Evolutionary conservation across 202 grass and related monocot species (phyloP), one percentile per base, ranked within the genome.

Genomic region (Setaria italica): DNA sequence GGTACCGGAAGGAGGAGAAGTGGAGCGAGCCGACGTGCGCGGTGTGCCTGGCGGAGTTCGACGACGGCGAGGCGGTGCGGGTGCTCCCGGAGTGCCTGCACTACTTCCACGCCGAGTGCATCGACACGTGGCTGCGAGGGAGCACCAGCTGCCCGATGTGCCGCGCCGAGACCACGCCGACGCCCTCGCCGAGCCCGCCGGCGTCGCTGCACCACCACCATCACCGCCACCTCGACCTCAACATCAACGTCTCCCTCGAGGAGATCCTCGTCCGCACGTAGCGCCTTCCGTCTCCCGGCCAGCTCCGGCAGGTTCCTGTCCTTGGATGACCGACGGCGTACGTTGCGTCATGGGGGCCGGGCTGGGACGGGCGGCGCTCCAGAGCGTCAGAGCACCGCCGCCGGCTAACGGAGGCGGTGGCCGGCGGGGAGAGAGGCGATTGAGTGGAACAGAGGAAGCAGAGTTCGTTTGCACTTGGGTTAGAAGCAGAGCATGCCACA

Each of bases 71-170:
- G 78, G 2, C 70, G 6, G 87, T 91, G 15, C 74, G 79, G 1
- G 82, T 91, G 78, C 82, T 89, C 1, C 92, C 92, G 0, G 87
- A 85, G 58, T 97, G 94, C 84, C 60, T 87, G 53, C 92, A 97
- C 79, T 87, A 80, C 81, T 97, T 84, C 85, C 94, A 97, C 81
- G 86, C 46, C 21, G 62, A 67, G 3, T 94, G 94, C 87, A 90
- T 97, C 79, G 88, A 88, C 47, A 87, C 85, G 6, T 97, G 90
- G 92, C 89, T 97, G 32, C 58, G 71, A 1, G 67, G 47, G 70
- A 86, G 76, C 45, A 84, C 84, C 35, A 90, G 88, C 82, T 97
- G 90, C 84, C 94, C 92, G 12, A 60, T 91, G 62, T 94, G 90
- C 81, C 85, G 87, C 9, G 58, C 87, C 9, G 88, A 90, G 81